Percentiles rank a stretch among this genome's conserved stretches.
Evolutionary conservation across 2,329 filamentous ascomycete species (phyloP).

Genomic region (Fusarium neocosmosporiellum): DNA sequence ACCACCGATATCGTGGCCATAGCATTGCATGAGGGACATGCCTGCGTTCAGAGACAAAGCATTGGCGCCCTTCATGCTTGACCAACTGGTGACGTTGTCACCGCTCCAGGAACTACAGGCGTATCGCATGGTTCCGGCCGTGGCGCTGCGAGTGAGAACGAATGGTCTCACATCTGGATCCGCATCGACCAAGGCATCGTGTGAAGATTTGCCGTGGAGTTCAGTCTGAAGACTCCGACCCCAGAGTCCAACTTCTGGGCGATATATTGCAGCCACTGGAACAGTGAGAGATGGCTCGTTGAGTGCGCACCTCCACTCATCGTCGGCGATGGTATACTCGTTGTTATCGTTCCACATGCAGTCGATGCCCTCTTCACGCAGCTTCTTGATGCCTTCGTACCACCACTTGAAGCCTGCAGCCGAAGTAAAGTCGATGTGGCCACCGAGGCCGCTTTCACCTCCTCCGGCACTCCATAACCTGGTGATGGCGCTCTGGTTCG

Average conservation of each 20-base stretch:
- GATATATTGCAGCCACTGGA: conserved; percentile 48
- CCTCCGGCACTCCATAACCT: conserved; percentile 79
- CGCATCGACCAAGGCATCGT: conserved; percentile 71
- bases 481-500: conserved; percentile 64
- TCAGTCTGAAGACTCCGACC: conserved; percentile 77
- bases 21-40: conserved; percentile 75
- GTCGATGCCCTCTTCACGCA: conserved; percentile 74
- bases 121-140: conserved; percentile 76
- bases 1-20: conserved; percentile 80
- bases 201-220: conserved; percentile 76
- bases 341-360: conserved; percentile 86
- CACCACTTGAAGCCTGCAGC: conserved; percentile 76
- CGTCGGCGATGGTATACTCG: conserved; percentile 75
- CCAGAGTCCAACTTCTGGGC: conserved; percentile 72
- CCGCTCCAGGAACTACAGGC: conserved; percentile 80
- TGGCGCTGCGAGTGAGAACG: conserved; percentile 76
- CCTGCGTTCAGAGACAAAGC: conserved; percentile 75
- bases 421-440: conserved; percentile 80
- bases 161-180: conserved; percentile 72
- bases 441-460: conserved; percentile 75
- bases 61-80: conserved; percentile 77
- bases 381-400: conserved; percentile 72
- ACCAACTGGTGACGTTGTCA: conserved; percentile 80
- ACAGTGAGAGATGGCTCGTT: conserved; percentile 53
- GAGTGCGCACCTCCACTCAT: conserved; percentile 73